Percentiles rank a stretch among this genome's conserved stretches.
Evolutionary conservation across 73 alveolate genomes (phyloP).

Genomic region (Symbiodinium natans): DNA sequence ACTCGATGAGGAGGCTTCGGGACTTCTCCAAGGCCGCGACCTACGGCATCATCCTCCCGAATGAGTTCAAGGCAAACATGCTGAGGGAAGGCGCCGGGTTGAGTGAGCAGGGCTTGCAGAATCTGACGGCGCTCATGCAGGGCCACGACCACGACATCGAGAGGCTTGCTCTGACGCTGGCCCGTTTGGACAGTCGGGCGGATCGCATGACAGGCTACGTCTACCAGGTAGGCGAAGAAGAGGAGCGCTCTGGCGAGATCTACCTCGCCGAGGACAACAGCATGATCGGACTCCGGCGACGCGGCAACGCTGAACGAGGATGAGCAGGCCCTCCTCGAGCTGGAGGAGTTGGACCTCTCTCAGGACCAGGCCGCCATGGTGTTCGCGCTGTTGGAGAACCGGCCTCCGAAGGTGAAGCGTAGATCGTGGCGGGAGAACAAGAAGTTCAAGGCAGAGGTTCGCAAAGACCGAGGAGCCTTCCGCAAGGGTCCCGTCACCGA

Average conservation of each 20-base stretch:
- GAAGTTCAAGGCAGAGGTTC: background rate
- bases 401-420: background rate
- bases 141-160: slow-evolving; percentile 8
- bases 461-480: slow-evolving; percentile 6
- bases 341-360: background rate
- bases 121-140: background rate
- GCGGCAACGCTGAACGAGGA: background rate
- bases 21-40: background rate
- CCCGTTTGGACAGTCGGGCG: background rate
- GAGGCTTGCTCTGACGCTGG: background rate
- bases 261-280: background rate
- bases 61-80: background rate
- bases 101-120: slow-evolving; percentile 15
- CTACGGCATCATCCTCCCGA: background rate
- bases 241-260: no score
- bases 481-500: background rate
- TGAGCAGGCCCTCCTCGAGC: background rate
- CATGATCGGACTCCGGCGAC: background rate
- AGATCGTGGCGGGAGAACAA: slow-evolving; percentile 22
- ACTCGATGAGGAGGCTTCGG: background rate
- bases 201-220: background rate
- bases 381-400: slow-evolving; percentile 17
- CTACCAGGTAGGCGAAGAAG: no score
- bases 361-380: slow-evolving; percentile 19
- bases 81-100: slow-evolving; percentile 26